Conservation (phyloP, 108 stramenopile species). For the Cyclotella choctawhatcheeana region DNA sequence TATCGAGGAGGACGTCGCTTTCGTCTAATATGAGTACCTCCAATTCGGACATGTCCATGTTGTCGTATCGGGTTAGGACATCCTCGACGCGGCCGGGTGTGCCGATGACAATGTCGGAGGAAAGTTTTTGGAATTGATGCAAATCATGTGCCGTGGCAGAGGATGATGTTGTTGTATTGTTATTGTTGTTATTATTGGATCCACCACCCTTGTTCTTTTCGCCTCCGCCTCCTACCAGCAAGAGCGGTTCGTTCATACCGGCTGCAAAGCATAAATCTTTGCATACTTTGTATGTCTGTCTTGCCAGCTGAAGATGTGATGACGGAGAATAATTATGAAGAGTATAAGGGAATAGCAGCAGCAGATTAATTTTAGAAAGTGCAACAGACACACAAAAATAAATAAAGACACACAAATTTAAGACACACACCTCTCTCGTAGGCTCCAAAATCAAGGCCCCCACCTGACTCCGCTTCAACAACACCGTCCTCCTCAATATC, state of each 20-base stretch:
- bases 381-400: background rate
- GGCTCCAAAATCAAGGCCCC: constrained; percentile 90
- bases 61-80: constrained; percentile 82
- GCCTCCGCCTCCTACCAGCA: constrained; percentile 73
- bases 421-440: constrained; percentile 73
- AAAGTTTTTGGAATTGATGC: constrained; percentile 62
- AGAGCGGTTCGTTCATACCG: constrained; percentile 63
- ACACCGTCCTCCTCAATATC: constrained; percentile 63
- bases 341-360: too few relatives aligned
- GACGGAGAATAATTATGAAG: background rate
- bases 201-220: constrained; percentile 19
- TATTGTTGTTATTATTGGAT: too few relatives aligned
- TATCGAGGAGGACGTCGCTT: constrained; percentile 94
- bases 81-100: constrained; percentile 98
- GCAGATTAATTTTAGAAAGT: too few relatives aligned
- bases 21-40: constrained; percentile 96
- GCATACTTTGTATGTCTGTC: constrained; percentile 86
- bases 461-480: constrained; percentile 64
- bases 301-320: constrained; percentile 63
- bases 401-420: background rate
- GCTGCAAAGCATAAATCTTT: constrained; percentile 62
- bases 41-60: constrained; percentile 80
- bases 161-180: too few relatives aligned
- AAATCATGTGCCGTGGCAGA: constrained; percentile 86
- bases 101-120: constrained; percentile 90